Base-by-base conservation (phyloP, 2,329 filamentous ascomycete genomes). In the Lasiodiplodia sp. region DNA sequence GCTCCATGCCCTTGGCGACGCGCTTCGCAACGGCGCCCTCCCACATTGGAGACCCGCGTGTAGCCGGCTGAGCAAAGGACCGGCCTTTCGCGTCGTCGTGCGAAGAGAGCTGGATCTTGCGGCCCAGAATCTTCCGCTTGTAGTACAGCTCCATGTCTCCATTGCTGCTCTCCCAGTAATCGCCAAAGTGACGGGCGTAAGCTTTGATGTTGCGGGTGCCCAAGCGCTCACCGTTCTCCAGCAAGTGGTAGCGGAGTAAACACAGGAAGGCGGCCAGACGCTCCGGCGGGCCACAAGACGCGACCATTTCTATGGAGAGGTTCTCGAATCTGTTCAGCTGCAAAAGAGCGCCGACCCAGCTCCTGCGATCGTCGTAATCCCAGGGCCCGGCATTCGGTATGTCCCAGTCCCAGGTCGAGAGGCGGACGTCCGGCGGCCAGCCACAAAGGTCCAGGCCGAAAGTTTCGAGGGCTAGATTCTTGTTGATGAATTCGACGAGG, bases 131-230 rank as follows among this genome's bases (percentile, higher is more conserved):
- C 18, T 44, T n/a, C 5, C 40, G 40, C 40, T 44, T 44, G 40
- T 7, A 44, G 40, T 18, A 6, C 16, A 3, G 2, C 6, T 18
- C 40, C 0, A 6, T 1, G 14, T 18, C 14, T 6, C 40, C 40
- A 8, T n/a, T 1, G 40, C 0, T 5, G 1, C 16, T n/a, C 0
- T 34, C 8, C 7, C 4, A 18, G 16, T 18, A 44, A 0, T 1
- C 8, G 40, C 14, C 40, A 1, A 1, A 7, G 40, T 44, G 40
- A 2, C 5, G 40, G 5, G 16, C 6, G 40, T 44, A 44, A 7
- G 2, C 6, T 44, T 44, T 44, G 49, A 66, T 34, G 16, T 53
- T 64, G 14, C 18, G 25, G 2, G 44, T 53, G 18, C 60, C 60
- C 1, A 52, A n/a, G 6, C 3, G 10, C 2, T 37, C 44, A 1